Evolutionary conservation across 2,329 filamentous ascomycete species (phyloP).

Genomic region (Amesomyces nigricolor): DNA sequence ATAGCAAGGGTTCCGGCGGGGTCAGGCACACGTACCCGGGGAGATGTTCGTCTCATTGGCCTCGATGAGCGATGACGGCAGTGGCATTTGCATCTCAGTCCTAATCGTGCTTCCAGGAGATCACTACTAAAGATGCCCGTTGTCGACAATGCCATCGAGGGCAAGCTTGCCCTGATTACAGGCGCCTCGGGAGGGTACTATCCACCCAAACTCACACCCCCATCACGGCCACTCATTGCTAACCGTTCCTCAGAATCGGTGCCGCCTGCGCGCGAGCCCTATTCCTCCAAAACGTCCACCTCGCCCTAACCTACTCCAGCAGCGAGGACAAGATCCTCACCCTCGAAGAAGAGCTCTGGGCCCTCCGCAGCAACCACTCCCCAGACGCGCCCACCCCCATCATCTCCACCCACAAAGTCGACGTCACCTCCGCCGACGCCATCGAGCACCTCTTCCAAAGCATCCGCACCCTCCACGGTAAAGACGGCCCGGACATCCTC

Average conservation of each 20-base stretch:
- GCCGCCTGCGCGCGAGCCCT: constrained; percentile 52
- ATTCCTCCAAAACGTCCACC: constrained; percentile 44
- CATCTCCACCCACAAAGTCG: constrained; percentile 45
- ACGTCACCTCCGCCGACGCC: constrained; percentile 49
- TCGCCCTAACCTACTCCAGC: constrained; percentile 55
- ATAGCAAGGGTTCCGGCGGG: constrained; percentile 3
- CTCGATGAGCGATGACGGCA: neutral
- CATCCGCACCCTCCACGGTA: constrained; percentile 47
- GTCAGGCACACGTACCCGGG: constrained; percentile 1
- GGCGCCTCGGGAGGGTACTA: constrained; percentile 56
- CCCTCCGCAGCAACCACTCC: constrained; percentile 22
- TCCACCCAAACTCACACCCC: neutral
- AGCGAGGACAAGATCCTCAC: constrained; percentile 42
- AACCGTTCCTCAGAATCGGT: constrained; percentile 48
- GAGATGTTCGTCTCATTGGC: neutral
- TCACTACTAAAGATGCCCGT: constrained; percentile 12
- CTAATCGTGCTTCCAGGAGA: no score
- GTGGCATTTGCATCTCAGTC: no score
- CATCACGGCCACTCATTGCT: neutral
- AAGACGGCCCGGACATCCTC: constrained; percentile 53
- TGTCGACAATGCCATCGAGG: constrained; percentile 42
- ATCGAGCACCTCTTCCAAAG: constrained; percentile 50
- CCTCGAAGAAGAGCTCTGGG: constrained; percentile 39
- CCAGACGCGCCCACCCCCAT: neutral
- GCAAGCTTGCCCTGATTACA: constrained; percentile 53